Percentiles rank a stretch among this genome's conserved stretches.
These are phyloP conservation scores for Linderina pennispora DNA, from an alignment of 192 early-diverging fungal genomes.

Conservation along the genomic window DNA sequence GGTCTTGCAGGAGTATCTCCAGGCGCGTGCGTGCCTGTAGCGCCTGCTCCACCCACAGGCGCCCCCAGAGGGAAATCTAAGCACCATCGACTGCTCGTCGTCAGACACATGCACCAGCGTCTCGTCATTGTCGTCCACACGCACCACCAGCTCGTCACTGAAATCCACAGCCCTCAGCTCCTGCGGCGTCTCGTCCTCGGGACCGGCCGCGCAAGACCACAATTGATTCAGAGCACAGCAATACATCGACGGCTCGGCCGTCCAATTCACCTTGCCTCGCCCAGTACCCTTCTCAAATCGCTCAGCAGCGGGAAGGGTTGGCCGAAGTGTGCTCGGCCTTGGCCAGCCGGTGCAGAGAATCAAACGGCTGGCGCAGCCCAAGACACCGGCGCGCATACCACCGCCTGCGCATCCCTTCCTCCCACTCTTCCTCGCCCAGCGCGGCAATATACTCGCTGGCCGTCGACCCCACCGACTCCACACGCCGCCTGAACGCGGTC, in stretches of 20 bases:
- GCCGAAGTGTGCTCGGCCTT: slow-evolving; percentile 24
- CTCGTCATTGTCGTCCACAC: slow-evolving; percentile 6
- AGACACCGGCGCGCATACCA: slow-evolving; percentile 40
- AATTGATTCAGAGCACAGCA: slow-evolving; percentile 34
- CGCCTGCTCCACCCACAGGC: slow-evolving; percentile 23
- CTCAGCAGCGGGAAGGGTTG: slow-evolving; percentile 27
- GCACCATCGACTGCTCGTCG: slow-evolving; percentile 5
- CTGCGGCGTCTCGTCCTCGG: background rate
- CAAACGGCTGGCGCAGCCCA: slow-evolving; percentile 29
- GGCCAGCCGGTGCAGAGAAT: slow-evolving; percentile 28
- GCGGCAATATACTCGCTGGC: background rate
- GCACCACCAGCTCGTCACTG: slow-evolving; percentile 18
- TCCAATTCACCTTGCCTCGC: no score
- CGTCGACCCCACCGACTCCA: background rate
- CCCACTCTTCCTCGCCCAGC: slow-evolving; percentile 21
- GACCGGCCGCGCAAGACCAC: no score
- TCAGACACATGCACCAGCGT: slow-evolving; percentile 2
- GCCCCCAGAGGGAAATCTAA: slow-evolving; percentile 15
- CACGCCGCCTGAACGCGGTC: background rate
- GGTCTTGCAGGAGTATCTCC: slow-evolving; percentile 23
- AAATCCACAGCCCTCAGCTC: slow-evolving; percentile 32
- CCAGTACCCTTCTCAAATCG: slow-evolving; percentile 30
- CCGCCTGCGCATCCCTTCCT: slow-evolving; percentile 30
- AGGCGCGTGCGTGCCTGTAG: slow-evolving; percentile 17
- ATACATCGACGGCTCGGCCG: slow-evolving; percentile 8